Evolutionary conservation across 768 basidiomycete genomes (phyloP).

Genomic region (Lactarius evosmus): DNA sequence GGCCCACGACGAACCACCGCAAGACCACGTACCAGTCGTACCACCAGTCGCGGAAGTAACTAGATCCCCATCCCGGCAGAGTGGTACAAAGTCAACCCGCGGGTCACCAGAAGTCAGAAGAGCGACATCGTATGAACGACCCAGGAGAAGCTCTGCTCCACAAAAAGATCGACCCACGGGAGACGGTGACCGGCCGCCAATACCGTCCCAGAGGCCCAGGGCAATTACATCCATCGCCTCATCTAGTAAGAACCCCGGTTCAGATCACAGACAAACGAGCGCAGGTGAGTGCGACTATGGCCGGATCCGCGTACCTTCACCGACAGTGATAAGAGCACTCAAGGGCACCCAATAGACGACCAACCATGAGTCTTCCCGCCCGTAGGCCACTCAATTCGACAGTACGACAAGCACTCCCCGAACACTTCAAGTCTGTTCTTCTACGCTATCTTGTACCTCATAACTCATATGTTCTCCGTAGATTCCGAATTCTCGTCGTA

Average conservation of each 20-base stretch:
- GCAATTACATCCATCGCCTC: background rate
- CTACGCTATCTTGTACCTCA: background rate
- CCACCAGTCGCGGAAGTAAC: background rate
- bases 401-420: constrained; percentile 1
- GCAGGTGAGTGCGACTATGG: background rate
- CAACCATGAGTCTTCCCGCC: too few relatives aligned
- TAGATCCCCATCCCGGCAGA: background rate
- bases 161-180: background rate
- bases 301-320: background rate
- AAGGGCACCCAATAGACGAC: too few relatives aligned
- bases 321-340: background rate
- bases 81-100: background rate
- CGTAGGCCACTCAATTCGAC: background rate
- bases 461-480: background rate
- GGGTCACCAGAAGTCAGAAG: background rate
- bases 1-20: too few relatives aligned
- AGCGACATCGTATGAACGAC: background rate
- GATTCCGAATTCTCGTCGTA: constrained; percentile 18
- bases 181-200: background rate
- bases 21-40: background rate
- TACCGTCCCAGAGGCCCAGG: background rate
- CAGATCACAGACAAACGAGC: background rate
- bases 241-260: background rate
- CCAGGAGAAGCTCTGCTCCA: background rate
- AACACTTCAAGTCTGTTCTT: constrained; percentile 8